phyloP scores from a whole-genome alignment of 805 yeast species.

The Zygoascus bituminiphila region DNA sequence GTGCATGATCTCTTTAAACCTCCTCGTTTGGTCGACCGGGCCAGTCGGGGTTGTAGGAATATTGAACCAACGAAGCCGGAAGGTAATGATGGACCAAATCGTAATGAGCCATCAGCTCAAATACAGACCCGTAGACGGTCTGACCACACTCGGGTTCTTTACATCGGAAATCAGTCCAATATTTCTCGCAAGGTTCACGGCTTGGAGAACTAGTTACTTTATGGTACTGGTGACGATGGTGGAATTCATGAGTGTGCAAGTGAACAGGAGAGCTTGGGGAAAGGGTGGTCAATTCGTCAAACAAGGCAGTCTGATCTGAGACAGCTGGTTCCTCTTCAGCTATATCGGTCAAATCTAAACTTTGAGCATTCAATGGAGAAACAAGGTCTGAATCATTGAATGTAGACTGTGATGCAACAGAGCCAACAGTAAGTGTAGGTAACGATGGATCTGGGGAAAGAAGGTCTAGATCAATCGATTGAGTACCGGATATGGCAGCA shows the following conservation, averaged over 20 bases:
- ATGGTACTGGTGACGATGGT: background rate
- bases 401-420: background rate
- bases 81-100: slow-evolving; percentile 1
- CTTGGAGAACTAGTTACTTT: background rate
- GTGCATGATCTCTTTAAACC: too few species aligned
- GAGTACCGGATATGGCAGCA: background rate
- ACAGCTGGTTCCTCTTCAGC: background rate
- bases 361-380: background rate
- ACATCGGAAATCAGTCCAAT: background rate
- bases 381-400: background rate
- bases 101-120: slow-evolving; percentile 1
- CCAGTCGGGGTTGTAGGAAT: background rate
- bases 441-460: background rate
- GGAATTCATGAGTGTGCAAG: background rate
- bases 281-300: background rate
- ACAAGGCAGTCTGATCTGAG: background rate
- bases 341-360: background rate
- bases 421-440: background rate
- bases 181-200: background rate
- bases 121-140: background rate
- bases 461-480: too few species aligned
- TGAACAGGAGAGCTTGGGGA: background rate
- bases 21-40: background rate
- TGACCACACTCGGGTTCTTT: background rate
- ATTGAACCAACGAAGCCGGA: background rate